Evolutionary conservation across 495 filamentous ascomycete genomes (phyloP), one percentile per base, ranked within the genome.

Genomic region (Penicillium goetzii): DNA sequence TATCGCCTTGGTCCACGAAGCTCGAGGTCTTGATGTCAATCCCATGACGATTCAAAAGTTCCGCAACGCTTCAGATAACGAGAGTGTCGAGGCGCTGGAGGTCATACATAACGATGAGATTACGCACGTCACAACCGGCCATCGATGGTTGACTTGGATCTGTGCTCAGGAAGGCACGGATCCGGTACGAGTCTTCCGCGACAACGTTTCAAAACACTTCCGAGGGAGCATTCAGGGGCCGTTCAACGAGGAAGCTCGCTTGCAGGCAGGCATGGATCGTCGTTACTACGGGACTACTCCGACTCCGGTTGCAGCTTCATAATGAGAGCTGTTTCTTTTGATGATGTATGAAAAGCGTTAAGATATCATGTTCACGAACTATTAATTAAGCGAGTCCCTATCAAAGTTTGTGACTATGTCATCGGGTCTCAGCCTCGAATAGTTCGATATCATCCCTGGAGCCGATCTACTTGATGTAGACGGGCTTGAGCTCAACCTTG

Each of bases 21-120:
- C 82, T 2, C 78, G 82, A 7, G 82, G 82, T 4, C 69, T 84
- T 3, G 82, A 84, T 59, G 78, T 84, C 30, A 84, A 84, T 50
- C 82, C 82, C 0, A 72, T 83, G 76, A 84, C 82, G 3, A 84
- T 84, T 51, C 76, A 80, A 40, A 84, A 84, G 63, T 84, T 84
- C 68, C 81, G 80, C 51, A 74, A 71, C 43, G 76, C 80, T 0
- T 67, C 68, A 17, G 82, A 84, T 40, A 57, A 17, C 8, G 80
- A 81, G 50, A 84, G 81, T 26, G 81, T 83, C 19, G 66, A 75
- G 32, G 65, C 69, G 2, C 64, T 84, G 53, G 79, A 78, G 49
- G 63, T 84, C 3, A 84, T 84, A 23, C 82, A 84, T 19, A 82
- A 83, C 30, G 82, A 84, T 50, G 82, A 84, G 53, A 83, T 84